A percentile compares a stretch with the other conserved stretches of the same genome.
Conservation (phyloP, 129 eudicot species). For the Flaveria trinervia region DNA sequence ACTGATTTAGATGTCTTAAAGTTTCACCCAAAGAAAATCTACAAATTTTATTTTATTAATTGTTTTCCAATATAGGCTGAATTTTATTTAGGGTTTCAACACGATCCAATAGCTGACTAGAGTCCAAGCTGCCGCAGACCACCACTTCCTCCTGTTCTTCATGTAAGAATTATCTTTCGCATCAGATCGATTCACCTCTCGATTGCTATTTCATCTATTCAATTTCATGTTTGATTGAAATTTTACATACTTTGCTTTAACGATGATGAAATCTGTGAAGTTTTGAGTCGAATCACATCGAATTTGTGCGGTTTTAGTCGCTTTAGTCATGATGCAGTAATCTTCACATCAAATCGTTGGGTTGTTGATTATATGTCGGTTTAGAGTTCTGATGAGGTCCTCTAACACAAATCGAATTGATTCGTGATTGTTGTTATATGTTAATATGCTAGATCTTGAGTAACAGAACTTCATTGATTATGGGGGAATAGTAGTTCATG, state of each 20-base stretch:
- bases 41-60: background rate
- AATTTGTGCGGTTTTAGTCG: conserved; percentile 16
- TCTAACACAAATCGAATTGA: conserved; percentile 6
- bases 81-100: conserved; percentile 16
- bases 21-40: too few relatives aligned
- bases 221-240: background rate
- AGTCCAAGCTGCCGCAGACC: conserved; percentile 34
- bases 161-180: conserved; percentile 18
- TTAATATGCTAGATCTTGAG: conserved; percentile 3
- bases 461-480: background rate
- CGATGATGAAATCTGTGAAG: conserved; percentile 8
- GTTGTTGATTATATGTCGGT: background rate
- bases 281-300: conserved; percentile 1
- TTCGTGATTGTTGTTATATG: background rate
- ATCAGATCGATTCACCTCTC: background rate
- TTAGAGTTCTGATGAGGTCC: background rate
- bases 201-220: conserved; percentile 3
- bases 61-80: background rate
- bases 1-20: too few relatives aligned
- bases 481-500: background rate
- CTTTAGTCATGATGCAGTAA: background rate
- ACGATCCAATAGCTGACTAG: conserved; percentile 21
- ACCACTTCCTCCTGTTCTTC: background rate
- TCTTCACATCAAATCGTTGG: background rate
- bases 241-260: background rate